Conservation (phyloP, 768 basidiomycete species). For the Collybiopsis confluens region DNA sequence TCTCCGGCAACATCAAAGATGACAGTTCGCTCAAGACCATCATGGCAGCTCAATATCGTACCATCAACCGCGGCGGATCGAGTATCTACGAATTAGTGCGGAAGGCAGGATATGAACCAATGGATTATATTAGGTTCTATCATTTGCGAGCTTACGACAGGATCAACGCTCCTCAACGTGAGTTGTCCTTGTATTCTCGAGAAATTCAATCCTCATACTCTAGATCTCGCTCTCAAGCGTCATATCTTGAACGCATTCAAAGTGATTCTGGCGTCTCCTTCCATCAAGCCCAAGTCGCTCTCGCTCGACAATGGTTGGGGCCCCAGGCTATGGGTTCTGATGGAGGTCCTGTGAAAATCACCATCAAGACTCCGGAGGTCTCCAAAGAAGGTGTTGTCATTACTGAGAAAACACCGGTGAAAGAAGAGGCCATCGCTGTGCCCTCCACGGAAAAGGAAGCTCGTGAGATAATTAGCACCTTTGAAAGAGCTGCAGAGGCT, state of each 20-base stretch:
- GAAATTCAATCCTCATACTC: neutral
- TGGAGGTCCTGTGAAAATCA: slow-evolving; percentile 35
- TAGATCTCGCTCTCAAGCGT: slow-evolving; percentile 10
- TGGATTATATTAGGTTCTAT: slow-evolving; percentile 87
- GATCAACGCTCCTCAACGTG: slow-evolving; percentile 73
- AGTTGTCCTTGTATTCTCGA: slow-evolving; percentile 15
- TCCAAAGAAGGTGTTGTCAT: slow-evolving; percentile 54
- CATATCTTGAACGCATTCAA: slow-evolving; percentile 42
- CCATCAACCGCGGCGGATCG: slow-evolving; percentile 84
- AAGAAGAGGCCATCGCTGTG: slow-evolving; percentile 49
- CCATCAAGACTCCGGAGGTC: slow-evolving; percentile 43
- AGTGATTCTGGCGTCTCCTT: slow-evolving; percentile 79
- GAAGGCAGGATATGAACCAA: slow-evolving; percentile 74
- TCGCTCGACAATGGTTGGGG: slow-evolving; percentile 71
- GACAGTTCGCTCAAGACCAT: slow-evolving; percentile 68
- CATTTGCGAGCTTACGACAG: slow-evolving; percentile 90
- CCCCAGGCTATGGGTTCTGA: slow-evolving; percentile 42
- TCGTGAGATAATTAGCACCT: slow-evolving; percentile 57
- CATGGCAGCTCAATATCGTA: slow-evolving; percentile 84
- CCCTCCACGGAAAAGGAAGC: slow-evolving; percentile 70
- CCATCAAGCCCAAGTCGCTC: slow-evolving; percentile 82
- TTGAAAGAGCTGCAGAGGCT: slow-evolving; percentile 59
- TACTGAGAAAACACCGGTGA: slow-evolving; percentile 25
- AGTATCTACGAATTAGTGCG: slow-evolving; percentile 84
- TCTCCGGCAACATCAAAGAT: slow-evolving; percentile 60